Percentiles rank a stretch among this genome's conserved stretches.
Evolutionary conservation across 306 rosid species (phyloP).

Genomic region (Malus orientalis): DNA sequence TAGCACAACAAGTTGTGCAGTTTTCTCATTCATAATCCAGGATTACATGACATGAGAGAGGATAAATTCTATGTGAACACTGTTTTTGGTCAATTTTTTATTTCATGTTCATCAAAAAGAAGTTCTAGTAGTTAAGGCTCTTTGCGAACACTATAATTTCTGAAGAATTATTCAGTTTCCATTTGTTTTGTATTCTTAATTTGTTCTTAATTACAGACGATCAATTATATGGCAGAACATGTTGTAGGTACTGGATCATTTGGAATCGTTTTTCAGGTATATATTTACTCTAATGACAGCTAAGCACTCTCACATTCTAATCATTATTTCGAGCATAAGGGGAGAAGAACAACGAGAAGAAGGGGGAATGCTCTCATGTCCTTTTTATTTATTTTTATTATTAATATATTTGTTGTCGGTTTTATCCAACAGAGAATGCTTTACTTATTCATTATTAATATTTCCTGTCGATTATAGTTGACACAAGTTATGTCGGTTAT

Average conservation of each 20-base stretch:
- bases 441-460: too few species aligned
- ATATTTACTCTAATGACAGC: conserved; percentile 6
- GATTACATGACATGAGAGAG: background rate
- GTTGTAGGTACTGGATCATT: conserved; percentile 95
- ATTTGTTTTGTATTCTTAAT: conserved; percentile 8
- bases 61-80: too few species aligned
- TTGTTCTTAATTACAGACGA: conserved; percentile 51
- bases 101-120: background rate
- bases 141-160: conserved; percentile 3
- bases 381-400: too few species aligned
- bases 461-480: too few species aligned
- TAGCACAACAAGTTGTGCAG: background rate
- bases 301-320: background rate
- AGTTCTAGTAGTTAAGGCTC: background rate
- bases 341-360: too few species aligned
- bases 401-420: too few species aligned
- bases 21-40: background rate
- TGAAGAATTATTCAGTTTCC: conserved; percentile 4
- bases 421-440: too few species aligned
- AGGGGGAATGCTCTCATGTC: too few species aligned
- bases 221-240: conserved; percentile 96
- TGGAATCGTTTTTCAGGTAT: conserved; percentile 91
- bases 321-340: background rate
- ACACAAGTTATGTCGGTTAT: too few species aligned
- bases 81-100: background rate